Base-by-base conservation (phyloP, 345 rosid genomes). In the Citrus inodora region DNA sequence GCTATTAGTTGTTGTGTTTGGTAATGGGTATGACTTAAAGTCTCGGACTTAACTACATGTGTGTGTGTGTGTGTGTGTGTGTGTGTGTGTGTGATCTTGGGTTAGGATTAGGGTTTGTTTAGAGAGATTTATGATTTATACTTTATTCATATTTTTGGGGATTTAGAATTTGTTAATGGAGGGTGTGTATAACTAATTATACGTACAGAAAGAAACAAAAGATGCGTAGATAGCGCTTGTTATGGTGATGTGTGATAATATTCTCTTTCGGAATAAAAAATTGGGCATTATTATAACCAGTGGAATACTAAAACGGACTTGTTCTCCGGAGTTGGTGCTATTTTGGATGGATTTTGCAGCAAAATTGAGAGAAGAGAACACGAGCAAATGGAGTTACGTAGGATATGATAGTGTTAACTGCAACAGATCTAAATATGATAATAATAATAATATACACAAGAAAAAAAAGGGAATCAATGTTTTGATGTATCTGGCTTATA, bases 391-490 rank as follows among this genome's bases (percentile, higher is more conserved):
- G 89, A 82, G 73, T 86, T 87, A 76, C 77, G 83, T 71, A 83
- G 24, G 63, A 62, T 67, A 77, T 60, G 48, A 76, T 37, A 53
- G 59, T 76, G 70, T 46, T 46, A 74, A 79, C 78, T 56, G 42
- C 21, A 70, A 37, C 76, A 79, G 79, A 81, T 75, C 80, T 82
- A 87, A 72, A 78, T 80, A 88, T 65, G 81, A 74, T 83, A 79
- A 69, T 65, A 78, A 69, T 65, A 78, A 86, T 65, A 78, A 86
- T 74, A 84, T 73, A 17, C 7, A 53, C 21, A 53, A 87, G 84
- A 87, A 83, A 83, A 75, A 89, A 89, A 89, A 93, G 92, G 90
- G 90, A 79, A 89, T 89, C 89, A 62, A 90, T 84, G 95, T 90
- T 93, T 81, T 79, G 89, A 86, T 88, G 86, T 81, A 80, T 90